Evolutionary conservation across 1,284 basidiomycete species (phyloP), one percentile per base, ranked within the genome.

Genomic region (Wallemia hederae): DNA sequence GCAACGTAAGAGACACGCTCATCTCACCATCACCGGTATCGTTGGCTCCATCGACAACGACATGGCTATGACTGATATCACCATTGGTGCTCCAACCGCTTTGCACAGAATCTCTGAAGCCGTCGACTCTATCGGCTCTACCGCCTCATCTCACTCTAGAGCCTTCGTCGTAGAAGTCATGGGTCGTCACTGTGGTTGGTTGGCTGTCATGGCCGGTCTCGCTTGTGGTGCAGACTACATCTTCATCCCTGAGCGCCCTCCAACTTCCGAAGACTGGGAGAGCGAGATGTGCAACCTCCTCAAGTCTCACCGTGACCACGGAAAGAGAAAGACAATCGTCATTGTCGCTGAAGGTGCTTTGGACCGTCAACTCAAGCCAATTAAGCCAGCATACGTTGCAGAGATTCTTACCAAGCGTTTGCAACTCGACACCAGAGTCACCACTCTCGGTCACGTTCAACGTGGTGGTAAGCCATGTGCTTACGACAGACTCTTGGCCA

Each of bases 21-120:
- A 96, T 66, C 81, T 99, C 65, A 87, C 82, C 72, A 96, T 99
- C 67, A 92, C 91, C 65, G 92, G 94, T 55, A 80, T 98, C 26
- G 92, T 98, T 60, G 92, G 92, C 55, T 92, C 88, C 2, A 97
- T 99, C 70, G 92, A 98, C 74, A 98, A 98, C 69, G 94, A 98
- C 71, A 94, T 98, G 89, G 84, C 86, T 24, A 78, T 94, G 78
- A 97, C 92, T 27, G 91, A 97, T 72, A 72, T 96, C 66, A 98
- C 94, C 3, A 97, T 98, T 66, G 94, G 92, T 58, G 91, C 90
- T 0, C 81, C 86, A 0, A 98, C 92, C 0, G 92, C 94, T 15
- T 75, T 98, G 29, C 87, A 92, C 67, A 80, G 94, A 55, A 98
- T 98, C 63, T 97, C 91, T 71, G 94, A 98, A 71, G 80, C 90